Conservation (phyloP, 805 yeast species). For the Sugiyamaella smithiae region DNA sequence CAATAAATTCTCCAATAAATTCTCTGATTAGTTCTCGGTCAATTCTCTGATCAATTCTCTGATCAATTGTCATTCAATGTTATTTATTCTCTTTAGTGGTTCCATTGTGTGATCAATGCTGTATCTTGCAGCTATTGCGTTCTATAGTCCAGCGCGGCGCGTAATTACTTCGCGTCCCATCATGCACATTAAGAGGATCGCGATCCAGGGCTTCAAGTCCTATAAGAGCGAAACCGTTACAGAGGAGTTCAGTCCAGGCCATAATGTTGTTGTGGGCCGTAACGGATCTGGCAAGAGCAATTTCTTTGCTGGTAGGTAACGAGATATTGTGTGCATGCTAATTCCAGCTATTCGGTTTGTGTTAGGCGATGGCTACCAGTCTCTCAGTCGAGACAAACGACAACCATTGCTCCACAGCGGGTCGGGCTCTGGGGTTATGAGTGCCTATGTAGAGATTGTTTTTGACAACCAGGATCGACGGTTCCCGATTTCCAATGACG, state of each 20-base stretch:
- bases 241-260: conserved; percentile 72
- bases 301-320: conserved; percentile 58
- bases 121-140: too few species aligned
- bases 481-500: conserved; percentile 65
- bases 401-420: conserved; percentile 89
- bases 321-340: conserved; percentile 4
- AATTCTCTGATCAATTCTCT: too few species aligned
- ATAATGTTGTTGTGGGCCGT: conserved; percentile 82
- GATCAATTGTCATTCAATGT: too few species aligned
- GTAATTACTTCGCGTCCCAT: conserved; percentile 5
- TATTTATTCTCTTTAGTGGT: too few species aligned
- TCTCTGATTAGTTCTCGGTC: too few species aligned
- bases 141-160: too few species aligned
- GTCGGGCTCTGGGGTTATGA: conserved; percentile 70
- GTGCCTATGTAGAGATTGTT: conserved; percentile 87
- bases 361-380: conserved; percentile 81
- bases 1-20: too few species aligned
- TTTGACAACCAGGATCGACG: conserved; percentile 79
- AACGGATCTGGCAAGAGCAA: conserved; percentile 98
- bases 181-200: conserved; percentile 40
- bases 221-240: conserved; percentile 79
- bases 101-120: too few species aligned
- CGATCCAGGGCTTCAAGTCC: conserved; percentile 91
- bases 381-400: conserved; percentile 75
- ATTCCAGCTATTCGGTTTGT: conserved; percentile 78